Evolutionary conservation across 768 basidiomycete species (phyloP).

Genomic region (Phlebiopsis gigantea): DNA sequence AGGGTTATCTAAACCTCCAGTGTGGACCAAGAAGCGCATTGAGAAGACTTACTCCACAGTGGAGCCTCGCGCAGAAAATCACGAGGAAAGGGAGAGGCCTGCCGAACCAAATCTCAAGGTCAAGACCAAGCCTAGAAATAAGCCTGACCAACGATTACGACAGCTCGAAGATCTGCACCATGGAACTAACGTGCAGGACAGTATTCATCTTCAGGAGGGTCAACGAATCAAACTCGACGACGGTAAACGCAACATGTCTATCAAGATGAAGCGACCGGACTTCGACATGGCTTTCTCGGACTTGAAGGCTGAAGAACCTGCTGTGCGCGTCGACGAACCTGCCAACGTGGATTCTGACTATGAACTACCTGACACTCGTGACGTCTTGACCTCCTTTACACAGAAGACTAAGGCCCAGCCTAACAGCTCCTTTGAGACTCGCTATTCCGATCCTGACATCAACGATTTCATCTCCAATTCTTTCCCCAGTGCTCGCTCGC

Average conservation of each 20-base stretch:
- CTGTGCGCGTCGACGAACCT: background rate
- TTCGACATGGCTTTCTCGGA: constrained; percentile 48
- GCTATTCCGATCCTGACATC: constrained; percentile 38
- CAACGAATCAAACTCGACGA: constrained; percentile 41
- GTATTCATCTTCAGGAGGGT: constrained; percentile 26
- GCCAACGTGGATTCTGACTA: constrained; percentile 26
- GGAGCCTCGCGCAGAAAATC: background rate
- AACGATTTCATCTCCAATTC: constrained; percentile 40
- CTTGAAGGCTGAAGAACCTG: constrained; percentile 25
- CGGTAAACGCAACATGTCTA: constrained; percentile 5
- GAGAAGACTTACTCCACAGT: constrained; percentile 9
- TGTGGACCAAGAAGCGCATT: constrained; percentile 29
- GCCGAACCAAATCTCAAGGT: constrained; percentile 7
- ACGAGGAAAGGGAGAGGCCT: background rate
- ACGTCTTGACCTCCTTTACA: constrained; percentile 28
- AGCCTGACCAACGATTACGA: constrained; percentile 28
- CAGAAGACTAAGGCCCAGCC: constrained; percentile 7
- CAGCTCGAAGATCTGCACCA: constrained; percentile 41
- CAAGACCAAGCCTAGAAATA: constrained; percentile 19
- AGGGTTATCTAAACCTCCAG: constrained; percentile 51
- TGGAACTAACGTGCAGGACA: constrained; percentile 35
- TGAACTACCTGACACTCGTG: constrained; percentile 29
- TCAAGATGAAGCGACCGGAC: constrained; percentile 17
- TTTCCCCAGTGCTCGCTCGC: constrained; percentile 31
- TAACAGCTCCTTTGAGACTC: constrained; percentile 27